phyloP scores from a whole-genome alignment of 345 rosid species.

The Aquilaria sinensis region DNA sequence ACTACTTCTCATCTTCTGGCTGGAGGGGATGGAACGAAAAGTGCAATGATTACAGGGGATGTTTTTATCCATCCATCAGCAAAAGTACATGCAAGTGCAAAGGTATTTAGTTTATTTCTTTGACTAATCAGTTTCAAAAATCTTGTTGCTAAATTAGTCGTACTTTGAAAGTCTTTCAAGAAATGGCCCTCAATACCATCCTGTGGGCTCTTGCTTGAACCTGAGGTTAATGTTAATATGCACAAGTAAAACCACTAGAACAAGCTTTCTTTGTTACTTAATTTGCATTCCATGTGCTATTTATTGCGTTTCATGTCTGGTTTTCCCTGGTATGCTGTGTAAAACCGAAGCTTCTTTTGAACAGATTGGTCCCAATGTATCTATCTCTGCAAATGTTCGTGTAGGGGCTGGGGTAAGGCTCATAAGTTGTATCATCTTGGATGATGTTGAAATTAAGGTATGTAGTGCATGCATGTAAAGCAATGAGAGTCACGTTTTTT shows the following conservation, averaged over 20 bases:
- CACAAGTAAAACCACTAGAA: too few relatives aligned
- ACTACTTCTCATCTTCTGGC: constrained; percentile 57
- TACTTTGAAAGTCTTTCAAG: too few relatives aligned
- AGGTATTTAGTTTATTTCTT: constrained; percentile 32
- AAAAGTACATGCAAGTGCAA: constrained; percentile 79
- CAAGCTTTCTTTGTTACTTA: too few relatives aligned
- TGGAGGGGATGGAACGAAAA: constrained; percentile 43
- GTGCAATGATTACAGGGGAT: constrained; percentile 53
- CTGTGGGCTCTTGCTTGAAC: too few relatives aligned
- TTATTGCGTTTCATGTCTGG: too few relatives aligned
- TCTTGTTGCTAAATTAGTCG: background rate
- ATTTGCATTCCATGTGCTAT: too few relatives aligned
- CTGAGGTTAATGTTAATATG: too few relatives aligned
- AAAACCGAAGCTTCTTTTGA: background rate
- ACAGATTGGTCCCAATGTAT: constrained; percentile 64
- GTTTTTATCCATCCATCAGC: constrained; percentile 84
- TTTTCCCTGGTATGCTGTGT: background rate
- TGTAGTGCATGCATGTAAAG: background rate
- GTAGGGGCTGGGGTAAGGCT: constrained; percentile 66
- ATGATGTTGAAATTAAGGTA: constrained; percentile 68
- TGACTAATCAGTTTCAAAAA: background rate
- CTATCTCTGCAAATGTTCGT: constrained; percentile 60
- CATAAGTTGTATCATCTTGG: constrained; percentile 67
- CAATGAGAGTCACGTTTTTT: background rate
- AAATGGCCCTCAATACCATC: too few relatives aligned